A percentile compares a stretch with the other conserved stretches of the same genome.
These are phyloP conservation scores for Lactarius sp. DNA, from an alignment of 768 basidiomycete species.

Conservation along the genomic window DNA sequence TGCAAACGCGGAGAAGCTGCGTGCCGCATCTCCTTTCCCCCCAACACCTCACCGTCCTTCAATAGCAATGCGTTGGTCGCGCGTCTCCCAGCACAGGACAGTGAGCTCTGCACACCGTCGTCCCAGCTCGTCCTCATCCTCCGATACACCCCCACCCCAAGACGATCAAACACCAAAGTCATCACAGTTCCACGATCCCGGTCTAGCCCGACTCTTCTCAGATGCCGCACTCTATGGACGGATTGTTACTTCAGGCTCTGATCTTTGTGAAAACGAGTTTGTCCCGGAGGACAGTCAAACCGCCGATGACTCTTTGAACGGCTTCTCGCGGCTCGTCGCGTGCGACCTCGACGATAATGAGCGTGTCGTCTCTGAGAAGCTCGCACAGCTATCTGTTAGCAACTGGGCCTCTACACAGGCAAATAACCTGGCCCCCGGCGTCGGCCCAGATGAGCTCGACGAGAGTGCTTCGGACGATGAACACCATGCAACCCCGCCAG, in stretches of 20 bases:
- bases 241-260: conserved; percentile 29
- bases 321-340: conserved; percentile 41
- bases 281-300: not conserved
- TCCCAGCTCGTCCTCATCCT: conserved; percentile 13
- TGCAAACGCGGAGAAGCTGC: not conserved
- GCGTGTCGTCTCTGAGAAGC: conserved; percentile 33
- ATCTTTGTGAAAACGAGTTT: not conserved
- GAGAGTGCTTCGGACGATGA: conserved; percentile 29
- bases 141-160: not conserved
- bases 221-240: conserved; percentile 39
- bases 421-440: conserved; percentile 14
- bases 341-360: conserved; percentile 38
- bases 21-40: not conserved
- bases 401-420: conserved; percentile 30
- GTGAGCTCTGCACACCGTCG: not conserved
- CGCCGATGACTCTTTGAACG: conserved; percentile 29
- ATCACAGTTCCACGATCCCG: conserved; percentile 21
- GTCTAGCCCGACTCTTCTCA: conserved; percentile 36
- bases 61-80: conserved; percentile 9
- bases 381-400: conserved; percentile 38
- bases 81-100: not conserved
- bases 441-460: conserved; percentile 8
- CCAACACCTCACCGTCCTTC: not conserved
- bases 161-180: not conserved
- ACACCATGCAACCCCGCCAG: conserved; percentile 15